Evolutionary conservation across 2,329 filamentous ascomycete species (phyloP), one percentile per base, ranked within the genome.

Genomic region (Aspergillus eucalypticola): DNA sequence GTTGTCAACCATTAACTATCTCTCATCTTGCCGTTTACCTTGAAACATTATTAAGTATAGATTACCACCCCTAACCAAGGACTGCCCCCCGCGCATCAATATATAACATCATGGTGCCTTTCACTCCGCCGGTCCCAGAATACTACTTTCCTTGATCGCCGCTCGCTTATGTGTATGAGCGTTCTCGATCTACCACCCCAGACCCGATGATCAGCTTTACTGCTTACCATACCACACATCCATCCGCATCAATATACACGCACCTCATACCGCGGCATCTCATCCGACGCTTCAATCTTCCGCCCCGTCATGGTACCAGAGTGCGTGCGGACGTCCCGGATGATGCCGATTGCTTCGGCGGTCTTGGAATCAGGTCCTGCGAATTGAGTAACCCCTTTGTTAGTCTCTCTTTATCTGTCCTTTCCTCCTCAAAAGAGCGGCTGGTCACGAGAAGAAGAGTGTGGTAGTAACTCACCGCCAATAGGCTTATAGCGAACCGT

Each of bases 351-450:
- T 23, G 71, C 73, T 35, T 73, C 70, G 27, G 72, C 75, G 17
- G 78, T 79, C 19, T 77, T 72, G 19, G 75, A 76, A 3, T 74
- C 66, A 15, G 72, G 71, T 23, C 77, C 77, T 79, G 44, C n/a
- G 11, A 5, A 35, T 32, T 13, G 4, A 11, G 4, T 13, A 5
- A 1, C 3, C 4, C 10, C 29, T 13, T 13, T 10, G 10, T 32
- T 32, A 32, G 29, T 32, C 27, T 29, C 27, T 13, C 29, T 32
- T 25, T 7, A 25, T 25, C 23, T 25, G 7, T 25, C 23, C 6
- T 25, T 25, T 25, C 23, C 23, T 25, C 5, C 23, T 7, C 1
- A 25, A 7, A 6, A 6, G 23, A 25, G 23, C 23, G 6, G 23
- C 23, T 6, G 23, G 23, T 25, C 23, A 25, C 23, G 23, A 25